A percentile compares a stretch with the other conserved stretches of the same genome.
phyloP scores from a whole-genome alignment of 306 rosid species.

The Vachellia collinsii region DNA sequence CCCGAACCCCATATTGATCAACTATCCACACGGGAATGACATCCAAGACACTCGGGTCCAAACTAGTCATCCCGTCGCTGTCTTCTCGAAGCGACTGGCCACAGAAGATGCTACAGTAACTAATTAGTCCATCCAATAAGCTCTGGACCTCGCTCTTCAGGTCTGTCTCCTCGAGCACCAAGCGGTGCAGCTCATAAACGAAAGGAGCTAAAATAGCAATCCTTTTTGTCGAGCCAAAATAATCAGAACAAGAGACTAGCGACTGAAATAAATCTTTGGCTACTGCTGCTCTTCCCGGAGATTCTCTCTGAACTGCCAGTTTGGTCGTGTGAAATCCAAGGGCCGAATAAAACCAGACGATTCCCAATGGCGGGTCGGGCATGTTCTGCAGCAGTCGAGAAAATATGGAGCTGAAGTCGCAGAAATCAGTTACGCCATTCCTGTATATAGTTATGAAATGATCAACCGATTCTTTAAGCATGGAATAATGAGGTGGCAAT shows the following conservation, averaged over 20 bases:
- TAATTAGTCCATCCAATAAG: slow-evolving; percentile 53
- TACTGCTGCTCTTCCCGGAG: slow-evolving; percentile 27
- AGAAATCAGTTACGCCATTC: slow-evolving; percentile 57
- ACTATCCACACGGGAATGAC: slow-evolving; percentile 64
- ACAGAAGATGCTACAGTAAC: slow-evolving; percentile 67
- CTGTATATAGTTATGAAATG: slow-evolving; percentile 59
- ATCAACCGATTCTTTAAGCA: slow-evolving; percentile 64
- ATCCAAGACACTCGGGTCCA: slow-evolving; percentile 50
- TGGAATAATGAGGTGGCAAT: slow-evolving; percentile 35
- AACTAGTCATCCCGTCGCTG: slow-evolving; percentile 19
- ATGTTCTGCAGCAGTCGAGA: slow-evolving; percentile 48
- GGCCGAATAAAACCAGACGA: slow-evolving; percentile 74
- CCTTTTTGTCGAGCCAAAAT: slow-evolving; percentile 43
- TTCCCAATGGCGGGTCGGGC: slow-evolving; percentile 56
- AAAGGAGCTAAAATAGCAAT: slow-evolving; percentile 68
- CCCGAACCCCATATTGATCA: slow-evolving; percentile 42
- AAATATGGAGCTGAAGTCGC: slow-evolving; percentile 56
- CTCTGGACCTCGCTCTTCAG: slow-evolving; percentile 46
- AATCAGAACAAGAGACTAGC: slow-evolving; percentile 53
- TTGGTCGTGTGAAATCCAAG: slow-evolving; percentile 48
- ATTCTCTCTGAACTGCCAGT: slow-evolving; percentile 16
- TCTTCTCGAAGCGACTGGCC: slow-evolving; percentile 31
- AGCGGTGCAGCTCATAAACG: slow-evolving; percentile 42
- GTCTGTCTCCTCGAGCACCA: slow-evolving; percentile 23
- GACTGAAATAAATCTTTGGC: slow-evolving; percentile 57